A percentile compares a stretch with the other conserved stretches of the same genome.
phyloP scores from a whole-genome alignment of 2,329 filamentous ascomycete species.

The Chaetomiaceae sp. region DNA sequence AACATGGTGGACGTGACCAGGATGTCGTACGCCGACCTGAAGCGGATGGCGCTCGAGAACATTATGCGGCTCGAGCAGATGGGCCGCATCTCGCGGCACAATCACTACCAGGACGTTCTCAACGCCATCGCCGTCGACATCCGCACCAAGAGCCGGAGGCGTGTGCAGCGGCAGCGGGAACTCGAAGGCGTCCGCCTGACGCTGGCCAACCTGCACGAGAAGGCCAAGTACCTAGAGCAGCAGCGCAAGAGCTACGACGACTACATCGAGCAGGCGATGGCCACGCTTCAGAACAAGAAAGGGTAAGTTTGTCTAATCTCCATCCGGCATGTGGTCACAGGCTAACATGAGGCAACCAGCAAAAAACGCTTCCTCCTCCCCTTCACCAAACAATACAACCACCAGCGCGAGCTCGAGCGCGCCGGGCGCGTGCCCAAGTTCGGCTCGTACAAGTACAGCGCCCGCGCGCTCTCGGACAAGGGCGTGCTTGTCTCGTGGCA shows the following conservation, averaged over 20 bases:
- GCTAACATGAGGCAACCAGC: conserved; percentile 39
- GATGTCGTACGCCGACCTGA: conserved; percentile 87
- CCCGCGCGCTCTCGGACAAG: conserved; percentile 82
- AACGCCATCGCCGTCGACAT: conserved; percentile 97
- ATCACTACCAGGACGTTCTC: conserved; percentile 95
- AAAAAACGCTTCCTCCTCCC: conserved; percentile 93
- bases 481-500: conserved; percentile 91
- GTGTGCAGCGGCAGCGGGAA: conserved; percentile 87
- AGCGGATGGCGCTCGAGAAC: conserved; percentile 89
- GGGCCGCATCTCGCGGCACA: conserved; percentile 82
- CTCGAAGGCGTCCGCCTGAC: conserved; percentile 78
- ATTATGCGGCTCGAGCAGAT: conserved; percentile 83
- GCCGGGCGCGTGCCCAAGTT: conserved; percentile 94
- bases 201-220: conserved; percentile 70
- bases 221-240: conserved; percentile 87
- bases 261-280: conserved; percentile 98
- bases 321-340: conserved; percentile 1
- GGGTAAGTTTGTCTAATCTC: conserved; percentile 52
- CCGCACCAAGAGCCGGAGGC: conserved; percentile 88
- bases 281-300: conserved; percentile 94
- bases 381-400: conserved; percentile 98
- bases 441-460: conserved; percentile 95
- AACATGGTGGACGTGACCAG: conserved; percentile 86
- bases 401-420: conserved; percentile 90
- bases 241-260: conserved; percentile 98